Evolutionary conservation across 1,284 basidiomycete species (phyloP).

Genomic region (Amylostereum areolatum): DNA sequence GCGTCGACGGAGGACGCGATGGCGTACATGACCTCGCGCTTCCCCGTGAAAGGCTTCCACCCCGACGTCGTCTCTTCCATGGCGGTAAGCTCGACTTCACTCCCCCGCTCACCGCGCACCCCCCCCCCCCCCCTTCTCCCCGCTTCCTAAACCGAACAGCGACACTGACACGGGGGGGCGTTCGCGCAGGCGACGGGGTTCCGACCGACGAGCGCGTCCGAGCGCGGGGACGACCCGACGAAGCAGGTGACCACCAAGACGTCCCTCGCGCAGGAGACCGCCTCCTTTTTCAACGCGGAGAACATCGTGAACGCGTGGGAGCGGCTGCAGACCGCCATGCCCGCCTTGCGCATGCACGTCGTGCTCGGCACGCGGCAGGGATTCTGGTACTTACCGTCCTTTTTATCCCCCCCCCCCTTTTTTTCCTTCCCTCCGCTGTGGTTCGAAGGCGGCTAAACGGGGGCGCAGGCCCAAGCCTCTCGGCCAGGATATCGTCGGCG

Average conservation of each 20-base stretch:
- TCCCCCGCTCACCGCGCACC: too few species aligned
- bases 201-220: constrained; percentile 7
- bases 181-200: constrained; percentile 13
- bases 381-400: constrained; percentile 7
- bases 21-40: constrained; percentile 12
- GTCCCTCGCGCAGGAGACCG: constrained; percentile 13
- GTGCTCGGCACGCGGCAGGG: constrained; percentile 7
- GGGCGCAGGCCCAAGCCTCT: constrained; percentile 7
- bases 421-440: too few species aligned
- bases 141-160: not conserved
- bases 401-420: not conserved
- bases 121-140: too few species aligned
- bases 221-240: constrained; percentile 4
- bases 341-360: constrained; percentile 10
- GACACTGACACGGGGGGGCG: too few species aligned
- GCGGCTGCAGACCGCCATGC: constrained; percentile 10
- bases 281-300: constrained; percentile 10
- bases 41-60: constrained; percentile 14
- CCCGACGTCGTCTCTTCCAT: constrained; percentile 11
- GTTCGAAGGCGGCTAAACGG: too few species aligned
- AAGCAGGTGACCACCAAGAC: constrained; percentile 15
- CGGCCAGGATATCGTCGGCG: constrained; percentile 6
- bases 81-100: not conserved
- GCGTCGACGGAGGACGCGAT: constrained; percentile 11
- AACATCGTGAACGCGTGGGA: constrained; percentile 7